These are phyloP conservation scores for Metarhizium anisopliae DNA, from an alignment of 2,329 filamentous ascomycete species.

Conservation along the genomic window DNA sequence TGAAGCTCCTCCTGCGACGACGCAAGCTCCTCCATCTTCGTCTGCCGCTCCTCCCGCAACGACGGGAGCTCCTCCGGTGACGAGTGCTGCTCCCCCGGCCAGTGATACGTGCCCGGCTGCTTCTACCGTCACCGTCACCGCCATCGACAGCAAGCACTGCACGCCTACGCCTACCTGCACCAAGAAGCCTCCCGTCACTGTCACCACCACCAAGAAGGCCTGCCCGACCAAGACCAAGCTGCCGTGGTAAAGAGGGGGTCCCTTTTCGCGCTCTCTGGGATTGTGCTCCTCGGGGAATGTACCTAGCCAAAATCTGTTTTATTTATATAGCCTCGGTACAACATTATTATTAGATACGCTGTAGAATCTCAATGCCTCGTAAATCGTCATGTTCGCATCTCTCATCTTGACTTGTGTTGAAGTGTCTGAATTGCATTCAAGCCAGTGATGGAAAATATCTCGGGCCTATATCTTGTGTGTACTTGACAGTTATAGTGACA, in stretches of 20 bases:
- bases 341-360: too few relatives aligned
- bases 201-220: slow-evolving; percentile 1
- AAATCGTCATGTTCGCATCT: too few relatives aligned
- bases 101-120: slow-evolving; percentile 1
- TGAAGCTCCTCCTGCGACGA: not conserved
- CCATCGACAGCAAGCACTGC: not conserved
- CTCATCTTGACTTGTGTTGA: too few relatives aligned
- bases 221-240: not conserved
- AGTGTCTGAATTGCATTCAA: too few relatives aligned
- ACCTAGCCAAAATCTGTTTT: too few relatives aligned
- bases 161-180: not conserved
- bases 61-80: not conserved
- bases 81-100: too few relatives aligned
- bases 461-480: too few relatives aligned
- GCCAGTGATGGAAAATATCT: too few relatives aligned
- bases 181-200: not conserved
- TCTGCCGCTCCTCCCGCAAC: not conserved
- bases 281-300: too few relatives aligned
- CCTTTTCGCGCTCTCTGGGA: not conserved
- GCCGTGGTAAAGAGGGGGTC: not conserved
- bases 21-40: not conserved
- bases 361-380: too few relatives aligned
- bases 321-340: too few relatives aligned
- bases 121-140: slow-evolving; percentile 1
- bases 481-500: too few relatives aligned